These are phyloP conservation scores for Nematodospora anomalae DNA, from an alignment of 1,139 yeast genomes.

Conservation along the genomic window DNA sequence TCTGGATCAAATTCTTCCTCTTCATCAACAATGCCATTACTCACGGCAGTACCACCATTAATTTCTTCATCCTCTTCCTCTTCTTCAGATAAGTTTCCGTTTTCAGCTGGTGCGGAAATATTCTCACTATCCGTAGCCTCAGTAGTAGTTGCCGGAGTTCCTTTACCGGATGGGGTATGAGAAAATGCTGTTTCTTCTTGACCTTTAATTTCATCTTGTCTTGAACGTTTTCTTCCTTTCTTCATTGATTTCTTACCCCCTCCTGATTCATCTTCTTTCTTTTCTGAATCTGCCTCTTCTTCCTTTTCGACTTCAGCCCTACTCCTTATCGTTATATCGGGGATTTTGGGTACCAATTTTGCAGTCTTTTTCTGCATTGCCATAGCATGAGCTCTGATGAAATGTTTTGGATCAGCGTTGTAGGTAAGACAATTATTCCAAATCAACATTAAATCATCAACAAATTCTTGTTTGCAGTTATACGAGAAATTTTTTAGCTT, in stretches of 20 bases:
- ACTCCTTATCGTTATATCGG: constrained; percentile 79
- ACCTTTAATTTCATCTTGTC: constrained; percentile 36
- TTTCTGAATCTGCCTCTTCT: constrained; percentile 44
- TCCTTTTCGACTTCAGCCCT: constrained; percentile 87
- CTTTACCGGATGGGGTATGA: constrained; percentile 15
- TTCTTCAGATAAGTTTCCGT: constrained; percentile 22
- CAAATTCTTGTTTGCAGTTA: constrained; percentile 81
- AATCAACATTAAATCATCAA: constrained; percentile 88
- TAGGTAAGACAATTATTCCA: constrained; percentile 94
- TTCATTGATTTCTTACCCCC: constrained; percentile 37
- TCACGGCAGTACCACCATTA: constrained; percentile 22
- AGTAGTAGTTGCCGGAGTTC: constrained; percentile 10
- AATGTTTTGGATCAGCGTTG: constrained; percentile 94
- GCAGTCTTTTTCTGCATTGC: constrained; percentile 94
- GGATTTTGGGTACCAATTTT: constrained; percentile 76
- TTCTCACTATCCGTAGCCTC: constrained; percentile 11
- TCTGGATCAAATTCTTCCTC: constrained; percentile 66
- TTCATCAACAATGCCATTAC: constrained; percentile 22
- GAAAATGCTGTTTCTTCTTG: constrained; percentile 18
- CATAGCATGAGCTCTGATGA: constrained; percentile 83
- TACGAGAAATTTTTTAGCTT: constrained; percentile 81
- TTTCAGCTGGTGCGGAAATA: constrained; percentile 15
- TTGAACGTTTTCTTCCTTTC: constrained; percentile 44
- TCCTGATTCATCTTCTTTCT: constrained; percentile 40
- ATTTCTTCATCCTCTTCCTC: constrained; percentile 23